These are phyloP conservation scores for Penicillium canescens DNA, from an alignment of 495 filamentous ascomycete species.

Conservation along the genomic window DNA sequence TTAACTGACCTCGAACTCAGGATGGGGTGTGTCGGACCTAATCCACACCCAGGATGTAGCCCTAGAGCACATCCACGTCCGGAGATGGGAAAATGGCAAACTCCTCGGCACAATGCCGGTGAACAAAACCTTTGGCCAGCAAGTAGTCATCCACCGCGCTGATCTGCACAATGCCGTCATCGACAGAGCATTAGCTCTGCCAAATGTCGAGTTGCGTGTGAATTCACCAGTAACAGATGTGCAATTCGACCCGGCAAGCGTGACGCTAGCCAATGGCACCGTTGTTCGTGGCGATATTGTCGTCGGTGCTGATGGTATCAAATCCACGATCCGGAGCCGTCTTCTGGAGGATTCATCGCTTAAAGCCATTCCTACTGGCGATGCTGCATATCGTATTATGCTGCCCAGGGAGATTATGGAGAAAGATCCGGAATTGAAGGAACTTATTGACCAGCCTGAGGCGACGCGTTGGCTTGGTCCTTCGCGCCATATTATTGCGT, in stretches of 20 bases:
- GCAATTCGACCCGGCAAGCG: constrained; percentile 28
- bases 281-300: constrained; percentile 41
- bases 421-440: constrained; percentile 33
- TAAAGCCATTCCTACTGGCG: constrained; percentile 38
- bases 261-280: constrained; percentile 35
- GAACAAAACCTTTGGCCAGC: constrained; percentile 44
- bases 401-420: constrained; percentile 38
- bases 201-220: constrained; percentile 37
- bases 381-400: constrained; percentile 48
- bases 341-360: constrained; percentile 27
- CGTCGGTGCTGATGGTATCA: constrained; percentile 51
- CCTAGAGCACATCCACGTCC: constrained; percentile 43
- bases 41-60: constrained; percentile 41
- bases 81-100: constrained; percentile 42
- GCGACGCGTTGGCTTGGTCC: constrained; percentile 48
- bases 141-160: constrained; percentile 45
- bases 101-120: constrained; percentile 40
- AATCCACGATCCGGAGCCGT: constrained; percentile 37
- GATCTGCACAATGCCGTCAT: constrained; percentile 46
- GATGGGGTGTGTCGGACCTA: constrained; percentile 43
- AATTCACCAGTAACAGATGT: constrained; percentile 37
- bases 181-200: constrained; percentile 33
- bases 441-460: constrained; percentile 37
- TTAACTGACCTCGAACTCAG: constrained; percentile 13
- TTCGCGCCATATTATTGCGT: constrained; percentile 43